Conservation (phyloP, 1,284 basidiomycete genomes). For the Cystobasidium sp. region DNA sequence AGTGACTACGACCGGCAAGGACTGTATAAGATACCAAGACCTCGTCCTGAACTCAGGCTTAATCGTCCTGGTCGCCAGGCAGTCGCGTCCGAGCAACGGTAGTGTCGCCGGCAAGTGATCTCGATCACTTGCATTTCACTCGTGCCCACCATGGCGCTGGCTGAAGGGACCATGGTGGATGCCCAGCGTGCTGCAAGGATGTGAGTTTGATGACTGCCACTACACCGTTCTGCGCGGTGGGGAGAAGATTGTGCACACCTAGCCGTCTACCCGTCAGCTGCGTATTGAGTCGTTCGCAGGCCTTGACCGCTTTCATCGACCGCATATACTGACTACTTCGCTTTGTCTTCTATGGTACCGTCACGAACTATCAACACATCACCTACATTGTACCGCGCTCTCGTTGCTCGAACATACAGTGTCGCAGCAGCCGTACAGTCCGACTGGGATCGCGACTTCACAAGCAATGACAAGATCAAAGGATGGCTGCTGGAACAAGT, state of each 20-base stretch:
- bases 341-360: not conserved
- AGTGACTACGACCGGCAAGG: not conserved
- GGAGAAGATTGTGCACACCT: not conserved
- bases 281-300: not conserved
- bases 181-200: conserved; percentile 10
- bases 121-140: not conserved
- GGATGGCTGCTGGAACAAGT: conserved; percentile 34
- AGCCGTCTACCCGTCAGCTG: not conserved
- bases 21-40: too few relatives aligned
- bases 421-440: conserved; percentile 26
- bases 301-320: not conserved
- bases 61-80: not conserved
- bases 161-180: conserved; percentile 1
- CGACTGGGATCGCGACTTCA: conserved; percentile 37
- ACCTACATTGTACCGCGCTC: too few relatives aligned
- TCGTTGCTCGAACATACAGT: not conserved
- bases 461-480: conserved; percentile 30
- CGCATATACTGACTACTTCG: conserved; percentile 1
- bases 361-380: too few relatives aligned
- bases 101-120: not conserved
- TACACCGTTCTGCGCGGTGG: not conserved
- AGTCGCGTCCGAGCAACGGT: not conserved
- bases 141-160: conserved; percentile 4
- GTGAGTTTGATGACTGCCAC: conserved; percentile 17
- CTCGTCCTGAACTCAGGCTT: not conserved